These are phyloP conservation scores for Gossypium trilobum DNA, from an alignment of 441 rosid genomes.

Conservation along the genomic window DNA sequence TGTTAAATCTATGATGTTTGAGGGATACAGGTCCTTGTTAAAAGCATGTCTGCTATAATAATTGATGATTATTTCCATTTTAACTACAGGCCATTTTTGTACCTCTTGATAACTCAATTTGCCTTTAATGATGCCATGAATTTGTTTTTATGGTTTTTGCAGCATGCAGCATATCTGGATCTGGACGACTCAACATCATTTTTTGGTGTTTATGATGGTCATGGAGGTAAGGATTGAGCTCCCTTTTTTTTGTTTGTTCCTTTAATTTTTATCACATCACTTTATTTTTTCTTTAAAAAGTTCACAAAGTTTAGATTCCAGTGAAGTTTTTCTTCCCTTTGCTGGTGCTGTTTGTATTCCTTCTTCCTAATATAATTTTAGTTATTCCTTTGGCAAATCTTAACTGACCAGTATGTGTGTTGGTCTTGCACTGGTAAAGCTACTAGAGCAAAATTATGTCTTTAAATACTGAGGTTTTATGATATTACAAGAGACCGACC, in stretches of 20 bases:
- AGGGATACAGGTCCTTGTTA: neutral
- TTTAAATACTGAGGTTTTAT: conserved; percentile 1
- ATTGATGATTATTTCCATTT: neutral
- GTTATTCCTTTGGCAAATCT: neutral
- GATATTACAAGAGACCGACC: neutral
- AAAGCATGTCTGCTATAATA: neutral
- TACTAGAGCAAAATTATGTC: neutral
- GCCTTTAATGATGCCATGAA: conserved; percentile 9
- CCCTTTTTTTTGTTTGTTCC: neutral
- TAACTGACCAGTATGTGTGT: neutral
- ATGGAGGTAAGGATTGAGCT: conserved; percentile 42
- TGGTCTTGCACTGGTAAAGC: neutral
- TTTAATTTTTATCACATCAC: neutral
- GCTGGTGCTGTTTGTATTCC: neutral
- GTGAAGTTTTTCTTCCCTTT: neutral
- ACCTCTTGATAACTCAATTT: neutral
- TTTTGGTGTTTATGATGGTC: conserved; percentile 69
- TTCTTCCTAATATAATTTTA: neutral
- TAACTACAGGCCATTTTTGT: neutral
- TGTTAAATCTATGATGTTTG: neutral
- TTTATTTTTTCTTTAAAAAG: neutral
- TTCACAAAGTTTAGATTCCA: neutral
- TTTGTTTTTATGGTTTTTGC: conserved; percentile 22
- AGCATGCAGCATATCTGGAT: conserved; percentile 51
- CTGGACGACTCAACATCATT: conserved; percentile 47